Base-by-base conservation (phyloP, 805 yeast genomes). In the Ogataea corticis region DNA sequence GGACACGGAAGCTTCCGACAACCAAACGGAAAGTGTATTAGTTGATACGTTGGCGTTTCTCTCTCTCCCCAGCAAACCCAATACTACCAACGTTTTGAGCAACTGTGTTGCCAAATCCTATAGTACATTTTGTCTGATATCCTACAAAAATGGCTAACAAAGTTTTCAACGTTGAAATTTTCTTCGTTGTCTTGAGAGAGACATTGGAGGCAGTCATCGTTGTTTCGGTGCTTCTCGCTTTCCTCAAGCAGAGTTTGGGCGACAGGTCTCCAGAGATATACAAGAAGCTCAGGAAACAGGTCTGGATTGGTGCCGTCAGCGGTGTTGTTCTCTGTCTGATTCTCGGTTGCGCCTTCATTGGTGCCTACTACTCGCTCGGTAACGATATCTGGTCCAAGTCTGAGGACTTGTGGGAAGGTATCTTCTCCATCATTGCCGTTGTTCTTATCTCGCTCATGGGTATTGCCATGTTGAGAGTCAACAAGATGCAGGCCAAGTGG, bases 401-500 rank as follows among this genome's bases (percentile, higher is more conserved):
- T 16, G 99, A 92, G 67, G 97, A 92, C 66, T 67, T 92, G 46
- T 92, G 98, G 98, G 99, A 92, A 77, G 98, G 97, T 73, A 75
- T 88, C 46, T 90, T 92, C 65, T 87, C 95, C 69, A 71, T 92
- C 55, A 82, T 92, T 66, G 99, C 98, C 2, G 80, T 96, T 0
- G 71, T 87, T 38, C 80, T 92, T 80, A 92, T 92, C 62, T 80
- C 97, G 11, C 58, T 85, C 58, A 91, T 92, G 97, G 98, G 99
- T 66, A 78, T 92, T 61, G 96, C 97, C 46, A 87, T 92, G 96
- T 78, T 92, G 62, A 82, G 98, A 70, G 77, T 92, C 67, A 91
- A 91, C 75, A 90, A 91, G 75, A 88, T 91, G 96, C 90, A 89
- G 71, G 92, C 82, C 56, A 92, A 92, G 72, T 92, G 99, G 99